phyloP scores from a whole-genome alignment of 805 yeast genomes.

The Metschnikowia reukaufii region DNA sequence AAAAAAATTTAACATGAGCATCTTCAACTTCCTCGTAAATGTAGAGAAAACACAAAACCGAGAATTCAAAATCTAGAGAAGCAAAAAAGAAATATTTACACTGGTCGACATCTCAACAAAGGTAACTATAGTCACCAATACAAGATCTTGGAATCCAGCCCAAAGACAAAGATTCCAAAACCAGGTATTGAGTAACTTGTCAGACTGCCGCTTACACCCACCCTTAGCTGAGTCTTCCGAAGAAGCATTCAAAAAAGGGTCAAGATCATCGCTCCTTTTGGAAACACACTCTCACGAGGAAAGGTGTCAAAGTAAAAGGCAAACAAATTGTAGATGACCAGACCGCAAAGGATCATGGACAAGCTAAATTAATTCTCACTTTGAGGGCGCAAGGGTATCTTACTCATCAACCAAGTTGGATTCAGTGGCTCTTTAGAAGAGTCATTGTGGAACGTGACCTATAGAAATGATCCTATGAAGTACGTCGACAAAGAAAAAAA shows the following conservation, averaged over 20 bases:
- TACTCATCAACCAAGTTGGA: conserved; percentile 98
- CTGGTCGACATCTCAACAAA: conserved; percentile 43
- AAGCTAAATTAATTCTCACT: conserved; percentile 82
- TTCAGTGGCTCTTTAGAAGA: conserved; percentile 98
- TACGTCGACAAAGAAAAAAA: conserved; percentile 86
- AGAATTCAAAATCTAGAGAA: background rate
- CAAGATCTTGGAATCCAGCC: too few relatives aligned
- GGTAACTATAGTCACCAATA: conserved; percentile 25
- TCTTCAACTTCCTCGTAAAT: too few relatives aligned
- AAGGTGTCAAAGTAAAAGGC: conserved; percentile 41
- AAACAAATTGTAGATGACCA: conserved; percentile 68
- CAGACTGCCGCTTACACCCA: too few relatives aligned
- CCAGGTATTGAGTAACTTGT: conserved; percentile 64
- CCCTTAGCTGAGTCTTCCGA: too few relatives aligned
- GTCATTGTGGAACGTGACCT: conserved; percentile 99
- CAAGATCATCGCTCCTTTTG: conserved; percentile 99
- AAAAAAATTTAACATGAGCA: too few relatives aligned
- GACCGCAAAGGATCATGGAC: conserved; percentile 88
- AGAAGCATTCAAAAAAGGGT: too few relatives aligned
- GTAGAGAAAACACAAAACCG: too few relatives aligned
- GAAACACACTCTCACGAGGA: conserved; percentile 33
- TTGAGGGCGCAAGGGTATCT: conserved; percentile 81
- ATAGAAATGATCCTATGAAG: conserved; percentile 99
- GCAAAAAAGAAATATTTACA: conserved; percentile 9
- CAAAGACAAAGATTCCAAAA: conserved; percentile 6